These are phyloP conservation scores for Amesomyces nigricolor DNA, from an alignment of 2,329 filamentous ascomycete genomes.

Conservation along the genomic window DNA sequence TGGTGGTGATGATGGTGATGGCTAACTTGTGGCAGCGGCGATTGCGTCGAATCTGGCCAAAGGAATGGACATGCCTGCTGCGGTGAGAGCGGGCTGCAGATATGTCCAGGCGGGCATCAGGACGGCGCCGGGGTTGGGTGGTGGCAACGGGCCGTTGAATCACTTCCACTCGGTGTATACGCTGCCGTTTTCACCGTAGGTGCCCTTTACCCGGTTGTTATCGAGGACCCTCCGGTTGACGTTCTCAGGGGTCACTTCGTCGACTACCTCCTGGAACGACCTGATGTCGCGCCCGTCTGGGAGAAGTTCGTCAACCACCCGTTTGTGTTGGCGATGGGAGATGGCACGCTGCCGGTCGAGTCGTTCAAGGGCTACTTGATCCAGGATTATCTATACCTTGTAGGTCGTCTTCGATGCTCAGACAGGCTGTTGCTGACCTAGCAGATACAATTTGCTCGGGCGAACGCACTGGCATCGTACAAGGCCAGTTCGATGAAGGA, in stretches of 20 bases:
- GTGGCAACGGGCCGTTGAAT: conserved; percentile 67
- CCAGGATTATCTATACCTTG: conserved; percentile 87
- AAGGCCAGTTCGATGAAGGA: conserved; percentile 71
- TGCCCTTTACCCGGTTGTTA: conserved; percentile 2
- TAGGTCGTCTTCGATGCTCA: conserved; percentile 34
- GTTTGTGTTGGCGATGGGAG: conserved; percentile 72
- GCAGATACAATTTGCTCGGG: conserved; percentile 79
- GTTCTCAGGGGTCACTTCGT: conserved; percentile 64
- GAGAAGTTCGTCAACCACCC: conserved; percentile 70
- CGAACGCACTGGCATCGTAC: conserved; percentile 78
- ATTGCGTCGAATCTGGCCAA: conserved; percentile 68
- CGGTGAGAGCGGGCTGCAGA: conserved; percentile 62
- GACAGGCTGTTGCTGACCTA: neutral
- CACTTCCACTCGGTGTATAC: conserved; percentile 69
- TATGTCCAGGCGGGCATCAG: conserved; percentile 69
- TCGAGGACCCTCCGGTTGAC: neutral
- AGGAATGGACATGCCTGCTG: conserved; percentile 49
- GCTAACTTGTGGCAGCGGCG: conserved; percentile 45
- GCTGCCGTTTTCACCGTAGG: conserved; percentile 62
- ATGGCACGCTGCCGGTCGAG: conserved; percentile 66
- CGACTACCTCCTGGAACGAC: conserved; percentile 71
- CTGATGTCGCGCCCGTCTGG: conserved; percentile 72
- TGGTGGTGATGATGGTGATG: neutral
- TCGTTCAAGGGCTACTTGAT: conserved; percentile 85
- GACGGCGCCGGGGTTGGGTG: conserved; percentile 56